These are phyloP conservation scores for Cladosporium sp. DNA, from an alignment of 2,329 filamentous ascomycete species.

Conservation along the genomic window DNA sequence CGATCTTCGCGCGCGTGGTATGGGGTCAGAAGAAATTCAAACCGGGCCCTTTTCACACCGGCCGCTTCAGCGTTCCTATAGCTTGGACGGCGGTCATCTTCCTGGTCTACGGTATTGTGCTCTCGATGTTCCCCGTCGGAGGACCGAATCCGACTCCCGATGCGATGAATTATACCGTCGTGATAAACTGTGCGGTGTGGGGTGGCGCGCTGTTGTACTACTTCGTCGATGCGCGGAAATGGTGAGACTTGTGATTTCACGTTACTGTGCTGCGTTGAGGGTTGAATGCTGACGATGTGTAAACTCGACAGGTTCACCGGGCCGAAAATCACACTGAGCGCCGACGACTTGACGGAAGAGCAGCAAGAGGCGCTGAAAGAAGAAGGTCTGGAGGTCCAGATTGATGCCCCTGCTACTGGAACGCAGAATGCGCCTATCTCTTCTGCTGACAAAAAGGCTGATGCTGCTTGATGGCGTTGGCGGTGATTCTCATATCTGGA, in stretches of 20 bases:
- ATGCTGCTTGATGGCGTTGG: too few species aligned
- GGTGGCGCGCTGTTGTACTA: conserved; percentile 54
- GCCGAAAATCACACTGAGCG: conserved; percentile 53
- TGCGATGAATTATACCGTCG: conserved; percentile 61
- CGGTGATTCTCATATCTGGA: too few species aligned
- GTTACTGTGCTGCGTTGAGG: background rate
- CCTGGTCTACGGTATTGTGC: conserved; percentile 51
- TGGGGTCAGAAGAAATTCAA: conserved; percentile 57
- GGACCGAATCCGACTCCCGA: conserved; percentile 50
- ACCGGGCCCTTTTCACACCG: conserved; percentile 58
- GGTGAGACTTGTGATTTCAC: conserved; percentile 31
- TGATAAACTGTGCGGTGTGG: conserved; percentile 59
- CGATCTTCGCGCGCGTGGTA: conserved; percentile 55
- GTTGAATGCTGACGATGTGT: background rate
- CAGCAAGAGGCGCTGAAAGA: conserved; percentile 25
- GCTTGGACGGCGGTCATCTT: conserved; percentile 53
- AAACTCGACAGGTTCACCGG: conserved; percentile 45
- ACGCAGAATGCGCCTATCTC: background rate
- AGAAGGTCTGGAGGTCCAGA: conserved; percentile 21
- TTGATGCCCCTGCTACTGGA: background rate
- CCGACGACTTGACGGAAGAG: conserved; percentile 23
- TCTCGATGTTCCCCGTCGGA: conserved; percentile 56
- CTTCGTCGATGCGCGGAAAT: conserved; percentile 53
- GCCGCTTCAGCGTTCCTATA: conserved; percentile 49
- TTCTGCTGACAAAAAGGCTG: background rate